phyloP scores from a whole-genome alignment of 2,329 filamentous ascomycete species.

The Fusarium agapanthi region DNA sequence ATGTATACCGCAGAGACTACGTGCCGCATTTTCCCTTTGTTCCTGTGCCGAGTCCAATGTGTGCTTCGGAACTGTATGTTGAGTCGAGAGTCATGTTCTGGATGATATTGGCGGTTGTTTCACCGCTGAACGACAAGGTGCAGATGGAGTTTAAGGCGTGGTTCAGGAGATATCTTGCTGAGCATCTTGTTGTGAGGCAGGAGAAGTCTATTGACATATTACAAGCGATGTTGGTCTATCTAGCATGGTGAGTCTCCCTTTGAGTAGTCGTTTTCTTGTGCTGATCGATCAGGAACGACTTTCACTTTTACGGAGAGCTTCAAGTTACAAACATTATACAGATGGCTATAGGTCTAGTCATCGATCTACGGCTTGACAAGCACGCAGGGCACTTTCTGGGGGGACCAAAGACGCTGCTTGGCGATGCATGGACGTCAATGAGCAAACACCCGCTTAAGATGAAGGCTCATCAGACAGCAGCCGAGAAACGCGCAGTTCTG shows the following conservation, averaged over 20 bases:
- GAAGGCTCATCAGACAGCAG: constrained; percentile 40
- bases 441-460: constrained; percentile 20
- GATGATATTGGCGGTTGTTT: constrained; percentile 47
- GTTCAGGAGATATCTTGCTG: constrained; percentile 50
- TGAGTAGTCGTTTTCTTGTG: too few species aligned
- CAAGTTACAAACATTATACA: constrained; percentile 52
- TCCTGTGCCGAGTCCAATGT: constrained; percentile 36
- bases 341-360: constrained; percentile 49
- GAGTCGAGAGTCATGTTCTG: constrained; percentile 50
- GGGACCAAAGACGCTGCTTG: constrained; percentile 43
- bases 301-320: constrained; percentile 50
- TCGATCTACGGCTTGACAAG: constrained; percentile 50
- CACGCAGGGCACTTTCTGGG: constrained; percentile 34
- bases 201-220: constrained; percentile 49
- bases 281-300: constrained; percentile 47
- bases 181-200: constrained; percentile 49
- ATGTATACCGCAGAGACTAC: constrained; percentile 47
- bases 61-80: constrained; percentile 45
- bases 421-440: constrained; percentile 45
- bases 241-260: constrained; percentile 47
- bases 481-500: constrained; percentile 52
- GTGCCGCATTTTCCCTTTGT: constrained; percentile 52
- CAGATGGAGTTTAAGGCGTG: constrained; percentile 48
- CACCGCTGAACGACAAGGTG: constrained; percentile 44
- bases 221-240: constrained; percentile 50